Conservation (phyloP, 2,329 filamentous ascomycete genomes). For the Sclerotinia trifoliorum region DNA sequence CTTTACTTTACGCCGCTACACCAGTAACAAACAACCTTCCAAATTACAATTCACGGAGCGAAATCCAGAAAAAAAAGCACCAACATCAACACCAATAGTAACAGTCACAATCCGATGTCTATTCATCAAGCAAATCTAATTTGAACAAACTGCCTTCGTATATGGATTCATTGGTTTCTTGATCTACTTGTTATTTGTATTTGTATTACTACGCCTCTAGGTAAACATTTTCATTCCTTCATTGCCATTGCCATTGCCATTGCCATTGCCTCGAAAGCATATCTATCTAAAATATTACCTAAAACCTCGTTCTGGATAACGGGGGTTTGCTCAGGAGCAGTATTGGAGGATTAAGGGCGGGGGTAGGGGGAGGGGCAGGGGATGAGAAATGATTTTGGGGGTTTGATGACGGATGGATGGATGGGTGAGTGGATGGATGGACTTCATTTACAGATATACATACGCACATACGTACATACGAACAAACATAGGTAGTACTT, state of each 20-base stretch:
- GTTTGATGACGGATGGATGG: neutral
- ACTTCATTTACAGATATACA: neutral
- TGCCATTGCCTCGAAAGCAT: neutral
- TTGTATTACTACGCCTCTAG: constrained; percentile 2
- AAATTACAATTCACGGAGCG: neutral
- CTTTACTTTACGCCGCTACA: neutral
- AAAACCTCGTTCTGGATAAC: constrained; percentile 1
- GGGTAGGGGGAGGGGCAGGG: neutral
- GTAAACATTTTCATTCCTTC: neutral
- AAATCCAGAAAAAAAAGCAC: neutral
- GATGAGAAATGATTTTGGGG: neutral
- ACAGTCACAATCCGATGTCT: neutral
- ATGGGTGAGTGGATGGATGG: neutral
- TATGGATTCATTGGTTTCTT: neutral
- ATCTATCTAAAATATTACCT: neutral
- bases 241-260: neutral
- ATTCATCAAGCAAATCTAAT: neutral
- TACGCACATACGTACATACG: neutral
- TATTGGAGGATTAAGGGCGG: no score
- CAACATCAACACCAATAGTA: neutral
- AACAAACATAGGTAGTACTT: neutral
- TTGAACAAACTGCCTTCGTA: no score
- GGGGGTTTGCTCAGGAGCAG: neutral
- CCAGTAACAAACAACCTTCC: neutral
- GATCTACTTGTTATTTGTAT: constrained; percentile 1